phyloP scores from a whole-genome alignment of 495 filamentous ascomycete genomes.

The Jackrogersella minutella region DNA sequence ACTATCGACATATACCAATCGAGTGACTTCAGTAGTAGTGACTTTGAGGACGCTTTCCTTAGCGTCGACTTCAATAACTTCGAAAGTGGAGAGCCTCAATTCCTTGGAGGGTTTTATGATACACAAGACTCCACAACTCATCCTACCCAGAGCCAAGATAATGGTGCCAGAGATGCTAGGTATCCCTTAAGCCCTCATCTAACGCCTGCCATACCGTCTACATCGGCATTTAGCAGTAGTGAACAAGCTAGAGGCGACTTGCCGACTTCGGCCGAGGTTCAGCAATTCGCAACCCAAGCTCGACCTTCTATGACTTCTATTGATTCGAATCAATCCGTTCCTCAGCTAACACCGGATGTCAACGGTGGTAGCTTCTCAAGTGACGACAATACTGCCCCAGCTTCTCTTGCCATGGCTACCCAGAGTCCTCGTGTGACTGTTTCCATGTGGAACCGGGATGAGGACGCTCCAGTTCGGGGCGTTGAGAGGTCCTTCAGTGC shows the following conservation, averaged over 20 bases:
- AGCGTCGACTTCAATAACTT: constrained; percentile 49
- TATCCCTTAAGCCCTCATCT: constrained; percentile 46
- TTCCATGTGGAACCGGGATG: constrained; percentile 56
- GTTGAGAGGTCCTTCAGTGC: constrained; percentile 41
- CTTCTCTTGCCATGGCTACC: constrained; percentile 47
- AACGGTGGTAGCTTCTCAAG: constrained; percentile 58
- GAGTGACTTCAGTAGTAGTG: constrained; percentile 52
- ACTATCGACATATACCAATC: constrained; percentile 53
- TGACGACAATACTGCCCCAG: constrained; percentile 53
- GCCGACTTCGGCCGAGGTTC: constrained; percentile 22
- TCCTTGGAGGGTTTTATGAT: constrained; percentile 41
- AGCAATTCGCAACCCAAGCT: constrained; percentile 25
- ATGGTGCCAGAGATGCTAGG: constrained; percentile 19
- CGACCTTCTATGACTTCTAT: constrained; percentile 41
- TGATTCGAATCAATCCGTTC: constrained; percentile 39
- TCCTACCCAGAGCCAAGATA: constrained; percentile 46
- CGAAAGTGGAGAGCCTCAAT: constrained; percentile 46
- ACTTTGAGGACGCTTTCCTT: constrained; percentile 53
- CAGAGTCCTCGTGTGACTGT: constrained; percentile 60
- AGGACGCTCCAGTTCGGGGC: constrained; percentile 40
- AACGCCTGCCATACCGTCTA: constrained; percentile 42
- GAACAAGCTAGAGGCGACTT: constrained; percentile 28
- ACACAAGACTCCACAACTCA: constrained; percentile 22
- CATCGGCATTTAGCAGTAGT: constrained; percentile 24
- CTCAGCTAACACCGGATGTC: constrained; percentile 58